Evolutionary conservation across 1,284 basidiomycete species (phyloP).

Genomic region (Cutaneotrichosporon sp.): DNA sequence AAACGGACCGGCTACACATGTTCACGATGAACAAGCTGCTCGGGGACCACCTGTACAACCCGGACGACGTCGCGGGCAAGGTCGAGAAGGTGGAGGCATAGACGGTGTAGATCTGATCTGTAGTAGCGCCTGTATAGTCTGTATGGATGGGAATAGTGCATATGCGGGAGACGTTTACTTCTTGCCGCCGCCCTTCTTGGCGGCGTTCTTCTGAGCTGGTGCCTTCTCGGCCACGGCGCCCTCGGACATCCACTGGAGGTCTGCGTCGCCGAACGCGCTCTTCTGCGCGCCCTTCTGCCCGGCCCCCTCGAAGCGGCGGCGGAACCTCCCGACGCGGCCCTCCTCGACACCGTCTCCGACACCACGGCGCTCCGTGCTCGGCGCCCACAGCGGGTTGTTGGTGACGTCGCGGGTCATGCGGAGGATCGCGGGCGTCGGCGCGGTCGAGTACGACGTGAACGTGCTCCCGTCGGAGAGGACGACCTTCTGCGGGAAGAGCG

Average conservation of each 20-base stretch:
- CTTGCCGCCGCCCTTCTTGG: slow-evolving; percentile 32
- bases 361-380: slow-evolving; percentile 54
- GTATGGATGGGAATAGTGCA: slow-evolving; percentile 8
- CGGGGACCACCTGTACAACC: slow-evolving; percentile 42
- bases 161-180: slow-evolving; percentile 30
- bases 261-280: slow-evolving; percentile 34
- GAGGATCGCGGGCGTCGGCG: slow-evolving; percentile 68
- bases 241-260: slow-evolving; percentile 53
- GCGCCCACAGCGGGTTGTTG: slow-evolving; percentile 75
- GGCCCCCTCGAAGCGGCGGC: slow-evolving; percentile 63
- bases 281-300: slow-evolving; percentile 16
- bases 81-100: slow-evolving; percentile 9
- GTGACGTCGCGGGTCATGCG: slow-evolving; percentile 78
- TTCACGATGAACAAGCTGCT: slow-evolving; percentile 55
- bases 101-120: background rate
- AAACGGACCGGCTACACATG: slow-evolving; percentile 56
- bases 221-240: slow-evolving; percentile 51
- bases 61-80: slow-evolving; percentile 37
- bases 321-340: slow-evolving; percentile 78
- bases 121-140: too few relatives aligned
- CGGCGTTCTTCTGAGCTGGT: slow-evolving; percentile 23
- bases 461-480: slow-evolving; percentile 82
- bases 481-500: slow-evolving; percentile 78
- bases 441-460: slow-evolving; percentile 80
- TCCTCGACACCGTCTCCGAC: slow-evolving; percentile 68